A percentile compares a stretch with the other conserved stretches of the same genome.
These are phyloP conservation scores for Sphagnum magellanicum DNA, from an alignment of 228 moss, liverwort and hornwort species.

Conservation along the genomic window DNA sequence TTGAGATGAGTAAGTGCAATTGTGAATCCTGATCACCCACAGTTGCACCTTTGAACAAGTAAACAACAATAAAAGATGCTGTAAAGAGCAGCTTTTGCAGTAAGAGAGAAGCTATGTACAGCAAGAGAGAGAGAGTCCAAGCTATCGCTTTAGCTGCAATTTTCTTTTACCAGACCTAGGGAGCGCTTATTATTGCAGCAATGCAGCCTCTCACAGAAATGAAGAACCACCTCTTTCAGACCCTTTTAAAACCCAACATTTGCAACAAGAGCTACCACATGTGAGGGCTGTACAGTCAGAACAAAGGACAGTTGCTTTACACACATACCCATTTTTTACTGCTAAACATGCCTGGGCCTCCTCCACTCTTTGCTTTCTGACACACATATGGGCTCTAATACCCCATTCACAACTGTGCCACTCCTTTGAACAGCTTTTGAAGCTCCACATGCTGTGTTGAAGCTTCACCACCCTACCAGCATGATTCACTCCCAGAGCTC, in stretches of 20 bases:
- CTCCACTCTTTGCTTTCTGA: constrained; percentile 56
- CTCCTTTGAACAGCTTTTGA: constrained; percentile 8
- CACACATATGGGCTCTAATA: constrained; percentile 31
- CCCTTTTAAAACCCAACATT: background rate
- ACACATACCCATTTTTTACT: constrained; percentile 77
- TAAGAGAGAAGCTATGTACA: constrained; percentile 30
- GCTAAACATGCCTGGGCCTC: constrained; percentile 78
- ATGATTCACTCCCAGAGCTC: constrained; percentile 34
- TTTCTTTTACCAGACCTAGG: too few relatives aligned
- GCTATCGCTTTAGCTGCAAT: constrained; percentile 15
- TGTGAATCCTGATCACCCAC: too few relatives aligned
- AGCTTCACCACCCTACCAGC: constrained; percentile 34
- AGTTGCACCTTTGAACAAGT: too few relatives aligned
- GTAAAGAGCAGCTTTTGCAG: constrained; percentile 22
- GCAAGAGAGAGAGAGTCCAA: constrained; percentile 32
- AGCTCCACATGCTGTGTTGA: constrained; percentile 12
- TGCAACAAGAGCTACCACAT: constrained; percentile 32
- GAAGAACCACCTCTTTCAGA: constrained; percentile 28
- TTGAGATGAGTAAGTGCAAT: too few relatives aligned
- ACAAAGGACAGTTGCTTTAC: constrained; percentile 89
- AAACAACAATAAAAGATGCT: too few relatives aligned
- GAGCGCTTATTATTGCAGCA: too few relatives aligned
- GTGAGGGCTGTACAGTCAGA: constrained; percentile 94
- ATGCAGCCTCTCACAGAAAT: constrained; percentile 2
- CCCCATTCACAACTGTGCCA: constrained; percentile 46